Evolutionary conservation across 768 basidiomycete genomes (phyloP), one percentile per base, ranked within the genome.

Genomic region (Kwoniella dendrophila): DNA sequence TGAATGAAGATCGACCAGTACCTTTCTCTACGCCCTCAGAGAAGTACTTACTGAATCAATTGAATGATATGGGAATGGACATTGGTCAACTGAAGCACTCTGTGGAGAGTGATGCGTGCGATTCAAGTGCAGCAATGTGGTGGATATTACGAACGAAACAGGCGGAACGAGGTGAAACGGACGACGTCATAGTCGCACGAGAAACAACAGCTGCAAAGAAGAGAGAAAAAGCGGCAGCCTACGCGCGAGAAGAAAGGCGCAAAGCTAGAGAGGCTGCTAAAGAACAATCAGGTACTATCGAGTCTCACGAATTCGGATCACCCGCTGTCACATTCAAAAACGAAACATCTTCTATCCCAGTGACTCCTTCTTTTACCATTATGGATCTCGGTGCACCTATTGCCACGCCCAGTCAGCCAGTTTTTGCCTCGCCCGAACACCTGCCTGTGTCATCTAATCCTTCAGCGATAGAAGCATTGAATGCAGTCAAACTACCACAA

Each of bases 41-140:
- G 74, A 85, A 90, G 43, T 84, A 88, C 20, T 81, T 98, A 14
- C 81, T 99, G 29, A 90, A 90, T 63, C 82, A 80, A 2, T 82
- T 99, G 43, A 86, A 87, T 59, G 70, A 78, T 26, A 81, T 96
- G 4, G 95, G 96, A 0, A 86, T 99, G 63, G 96, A 98, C 78
- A 90, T 89, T 0, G 91, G 90, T 16, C 95, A 99, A 80, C 88
- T 97, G 51, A 88, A 88, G n/a, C 94, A 98, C 76, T 91, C 89
- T 0, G 96, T 98, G 12, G 82, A 90, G 47, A 87, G 84, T 29
- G 86, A 97, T 78, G 95, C 95, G 0, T 99, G 95, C 72, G 95
- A 99, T 78, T 85, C 90, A 0, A 84, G 89, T 12, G 89, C 92
- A 8, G 91, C 94, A 1, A 80, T 91, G 7, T 99, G 94, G 94